Percentiles rank a stretch among this genome's conserved stretches.
Conservation (phyloP, 2,329 filamentous ascomycete genomes). For the Alternaria ventricosa region DNA sequence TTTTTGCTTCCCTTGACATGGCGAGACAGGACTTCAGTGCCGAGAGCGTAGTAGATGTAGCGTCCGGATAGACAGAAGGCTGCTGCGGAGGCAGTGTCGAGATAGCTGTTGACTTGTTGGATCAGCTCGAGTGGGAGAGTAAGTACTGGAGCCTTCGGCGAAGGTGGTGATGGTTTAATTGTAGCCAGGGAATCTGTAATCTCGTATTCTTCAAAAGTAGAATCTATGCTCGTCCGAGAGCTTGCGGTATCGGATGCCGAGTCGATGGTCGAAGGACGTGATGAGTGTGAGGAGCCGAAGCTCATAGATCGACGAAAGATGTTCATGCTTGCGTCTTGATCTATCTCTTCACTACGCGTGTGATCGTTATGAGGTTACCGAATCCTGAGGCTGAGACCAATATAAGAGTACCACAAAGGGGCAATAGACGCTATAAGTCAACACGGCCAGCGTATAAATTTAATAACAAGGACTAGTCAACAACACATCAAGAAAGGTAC, state of each 20-base stretch:
- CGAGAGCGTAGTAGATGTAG: constrained; percentile 39
- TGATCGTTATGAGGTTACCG: neutral
- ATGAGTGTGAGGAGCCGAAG: constrained; percentile 15
- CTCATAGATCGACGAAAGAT: constrained; percentile 23
- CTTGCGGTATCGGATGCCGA: constrained; percentile 12
- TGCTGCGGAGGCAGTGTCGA: constrained; percentile 29
- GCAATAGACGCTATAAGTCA: neutral
- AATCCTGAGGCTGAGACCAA: neutral
- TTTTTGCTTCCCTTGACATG: constrained; percentile 21
- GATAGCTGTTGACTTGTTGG: constrained; percentile 37
- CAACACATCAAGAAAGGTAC: neutral
- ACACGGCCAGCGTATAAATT: neutral
- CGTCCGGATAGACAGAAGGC: constrained; percentile 36
- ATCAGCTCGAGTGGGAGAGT: constrained; percentile 40
- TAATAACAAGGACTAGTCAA: neutral
- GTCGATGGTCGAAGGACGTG: constrained; percentile 6
- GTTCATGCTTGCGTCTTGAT: constrained; percentile 8
- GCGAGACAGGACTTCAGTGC: constrained; percentile 24
- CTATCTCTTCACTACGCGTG: neutral
- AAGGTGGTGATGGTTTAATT: neutral
- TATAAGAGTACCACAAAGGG: neutral
- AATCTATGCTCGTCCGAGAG: constrained; percentile 25
- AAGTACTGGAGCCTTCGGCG: constrained; percentile 22
- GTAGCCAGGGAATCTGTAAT: constrained; percentile 16
- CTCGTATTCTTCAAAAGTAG: neutral